Conservation (phyloP, 805 yeast species). For the Kluyveromyces lactis region DNA sequence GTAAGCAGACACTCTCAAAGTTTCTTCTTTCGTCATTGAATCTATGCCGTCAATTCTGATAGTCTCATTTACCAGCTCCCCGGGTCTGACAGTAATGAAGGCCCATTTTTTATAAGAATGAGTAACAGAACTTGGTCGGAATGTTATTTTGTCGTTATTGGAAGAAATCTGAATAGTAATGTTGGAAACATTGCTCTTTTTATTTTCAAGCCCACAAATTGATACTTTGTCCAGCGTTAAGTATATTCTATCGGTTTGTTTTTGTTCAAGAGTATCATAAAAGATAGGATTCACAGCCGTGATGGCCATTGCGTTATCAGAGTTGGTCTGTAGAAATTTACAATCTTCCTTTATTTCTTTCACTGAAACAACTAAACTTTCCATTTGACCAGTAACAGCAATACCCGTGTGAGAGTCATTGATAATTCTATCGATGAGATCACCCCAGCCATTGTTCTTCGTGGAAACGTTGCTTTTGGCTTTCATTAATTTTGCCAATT, state of each 20-base stretch:
- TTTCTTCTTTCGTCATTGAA: conserved; percentile 41
- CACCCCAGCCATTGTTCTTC: conserved; percentile 81
- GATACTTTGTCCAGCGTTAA: conserved; percentile 43
- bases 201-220: conserved; percentile 9
- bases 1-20: conserved; percentile 46
- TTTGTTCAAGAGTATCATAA: conserved; percentile 51
- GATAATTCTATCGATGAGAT: conserved; percentile 67
- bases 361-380: conserved; percentile 55
- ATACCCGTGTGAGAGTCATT: conserved; percentile 67
- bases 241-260: conserved; percentile 52
- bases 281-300: conserved; percentile 40
- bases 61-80: conserved; percentile 65
- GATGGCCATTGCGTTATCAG: conserved; percentile 54
- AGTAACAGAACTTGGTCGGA: conserved; percentile 66
- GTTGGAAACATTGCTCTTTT: conserved; percentile 16
- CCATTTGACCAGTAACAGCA: conserved; percentile 77
- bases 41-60: conserved; percentile 56
- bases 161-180: conserved; percentile 22
- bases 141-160: conserved; percentile 40
- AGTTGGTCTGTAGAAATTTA: conserved; percentile 30
- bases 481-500: conserved; percentile 1
- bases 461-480: neutral
- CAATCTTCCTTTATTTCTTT: conserved; percentile 58
- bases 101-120: conserved; percentile 47
- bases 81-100: conserved; percentile 63